Evolutionary conservation across 768 basidiomycete species (phyloP), one percentile per base, ranked within the genome.

Genomic region (Tulasnella sp.): DNA sequence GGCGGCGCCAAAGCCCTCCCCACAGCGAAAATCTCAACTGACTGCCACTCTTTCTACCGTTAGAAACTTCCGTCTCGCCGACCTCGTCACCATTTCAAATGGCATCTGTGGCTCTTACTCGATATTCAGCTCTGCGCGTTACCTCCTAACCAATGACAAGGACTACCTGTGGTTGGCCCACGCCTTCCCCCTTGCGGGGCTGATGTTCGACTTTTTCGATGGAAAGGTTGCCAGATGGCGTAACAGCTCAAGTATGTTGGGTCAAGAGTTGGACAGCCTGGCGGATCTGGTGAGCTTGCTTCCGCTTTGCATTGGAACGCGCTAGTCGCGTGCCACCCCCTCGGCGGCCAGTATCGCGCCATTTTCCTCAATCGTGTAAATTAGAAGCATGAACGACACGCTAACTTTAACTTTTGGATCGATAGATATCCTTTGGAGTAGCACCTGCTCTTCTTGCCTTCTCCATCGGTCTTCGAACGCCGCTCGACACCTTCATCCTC

Each of bases 221-320:
- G 96, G 96, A 46, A 97, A 96, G 71, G 89, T 99, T 14, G 96
- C 96, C 19, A 76, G 96, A 63, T 97, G 93, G 96, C 82, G 89
- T 70, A 93, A 90, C 61, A 90, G 91, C 51, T 85, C 80, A 57
- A 94, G 91, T 63, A 83, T 99, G 81, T 75, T 99, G 35, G 96
- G 96, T 2, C 96, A 99, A 70, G 96, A 99, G 69, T 75, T 99
- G 54, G 96, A 99, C 73, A 91, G 88, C 69, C 73, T 99, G 59
- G 96, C 96, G 9, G 96, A 99, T 71, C 73, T 98, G 71, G 91
- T 92, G 64, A 48, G 84, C 70, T 50, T 52, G 52, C 49, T 25
- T 17, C 19, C 19, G 3, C 27, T 34, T 39, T 29, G 3, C 11
- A 25, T 41, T 52, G 31, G 55, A 2, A 2, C 50, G 5, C 54